Evolutionary conservation across 1,284 basidiomycete species (phyloP), one percentile per base, ranked within the genome.

Genomic region (Sutorius eximius): DNA sequence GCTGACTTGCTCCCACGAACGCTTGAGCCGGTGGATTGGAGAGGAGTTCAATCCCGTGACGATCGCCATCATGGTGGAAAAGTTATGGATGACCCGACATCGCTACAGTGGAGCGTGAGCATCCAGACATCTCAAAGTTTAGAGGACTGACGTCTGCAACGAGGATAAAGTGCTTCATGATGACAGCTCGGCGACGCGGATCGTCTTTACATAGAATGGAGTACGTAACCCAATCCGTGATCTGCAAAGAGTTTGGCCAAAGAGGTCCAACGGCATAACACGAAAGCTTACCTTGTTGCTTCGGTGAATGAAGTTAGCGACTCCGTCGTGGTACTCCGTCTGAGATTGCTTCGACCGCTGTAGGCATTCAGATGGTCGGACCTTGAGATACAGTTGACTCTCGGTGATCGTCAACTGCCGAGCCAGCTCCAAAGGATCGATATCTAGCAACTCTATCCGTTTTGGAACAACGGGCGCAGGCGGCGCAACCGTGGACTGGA

Each of bases 351-450:
- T 75, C 13, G 81, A 82, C 10, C 83, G 80, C 57, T 79, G 78
- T 16, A 93, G 71, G 64, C 91, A 87, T 66, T 93, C 90, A 53
- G 83, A 83, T 1, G 87, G 81, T 49, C 79, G 77, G 61, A 93
- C 88, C 62, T 81, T 82, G 62, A 79, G 75, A 71, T 89, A 93
- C 48, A 91, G 72, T 15, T 80, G 77, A 53, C 82, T 82, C 68
- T 93, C 91, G 70, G 87, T 81, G 56, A 92, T 79, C 0, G 91
- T 92, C 53, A 93, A 71, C 69, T 93, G 91, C 29, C 91, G 79
- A 0, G 89, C 90, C 12, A 92, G 68, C 67, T 93, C 91, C n/a
- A 89, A 65, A 1, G 90, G 79, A 62, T 93, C 88, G 43, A 89
- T 81, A 49, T 89, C 86, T 12, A 83, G 60, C 12, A 89, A 68